phyloP scores from a whole-genome alignment of 2,329 filamentous ascomycete genomes.

The Leptodontidium sp. region DNA sequence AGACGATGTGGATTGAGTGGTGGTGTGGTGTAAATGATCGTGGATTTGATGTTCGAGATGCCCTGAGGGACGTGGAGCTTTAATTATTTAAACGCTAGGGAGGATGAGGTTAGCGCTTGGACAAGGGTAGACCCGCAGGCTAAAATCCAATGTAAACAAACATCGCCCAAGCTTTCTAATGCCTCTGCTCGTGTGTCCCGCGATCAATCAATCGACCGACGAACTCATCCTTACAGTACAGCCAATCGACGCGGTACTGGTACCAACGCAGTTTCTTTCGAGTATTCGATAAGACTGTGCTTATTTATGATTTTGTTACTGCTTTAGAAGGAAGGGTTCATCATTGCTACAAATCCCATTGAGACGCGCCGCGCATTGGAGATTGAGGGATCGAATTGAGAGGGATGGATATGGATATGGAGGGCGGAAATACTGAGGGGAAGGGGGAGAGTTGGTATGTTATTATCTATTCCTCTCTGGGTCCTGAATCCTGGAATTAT shows the following conservation, averaged over 20 bases:
- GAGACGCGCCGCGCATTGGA: constrained; percentile 12
- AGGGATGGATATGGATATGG: neutral
- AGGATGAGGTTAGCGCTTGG: neutral
- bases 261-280: neutral
- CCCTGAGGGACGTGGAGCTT: neutral
- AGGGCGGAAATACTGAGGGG: neutral
- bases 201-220: neutral
- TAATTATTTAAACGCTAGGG: constrained; percentile 39
- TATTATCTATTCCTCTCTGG: neutral
- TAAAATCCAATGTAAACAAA: constrained; percentile 38
- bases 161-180: constrained; percentile 3
- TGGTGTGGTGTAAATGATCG: neutral
- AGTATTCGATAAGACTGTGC: neutral
- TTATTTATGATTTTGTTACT: constrained; percentile 5
- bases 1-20: neutral
- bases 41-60: constrained; percentile 6
- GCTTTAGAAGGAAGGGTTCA: neutral
- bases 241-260: neutral
- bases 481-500: no score
- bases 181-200: constrained; percentile 1
- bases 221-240: constrained; percentile 32
- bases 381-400: neutral
- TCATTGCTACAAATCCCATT: neutral
- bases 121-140: neutral
- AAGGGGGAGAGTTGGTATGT: constrained; percentile 12